These are phyloP conservation scores for Erysimum cheiri DNA, from an alignment of 441 rosid genomes.

Conservation along the genomic window DNA sequence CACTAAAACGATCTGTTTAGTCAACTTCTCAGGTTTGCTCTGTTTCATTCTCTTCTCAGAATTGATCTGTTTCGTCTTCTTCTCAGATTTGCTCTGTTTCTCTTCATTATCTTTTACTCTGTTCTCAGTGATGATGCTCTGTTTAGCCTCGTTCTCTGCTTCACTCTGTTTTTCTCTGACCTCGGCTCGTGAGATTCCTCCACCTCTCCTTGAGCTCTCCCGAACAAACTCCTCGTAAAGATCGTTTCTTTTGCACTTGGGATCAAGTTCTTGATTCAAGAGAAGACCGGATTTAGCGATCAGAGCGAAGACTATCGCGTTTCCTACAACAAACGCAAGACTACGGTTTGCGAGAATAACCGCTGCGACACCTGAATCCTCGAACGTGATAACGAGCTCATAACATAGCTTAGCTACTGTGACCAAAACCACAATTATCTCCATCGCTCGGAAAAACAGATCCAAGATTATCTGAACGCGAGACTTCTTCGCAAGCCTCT, in stretches of 20 bases:
- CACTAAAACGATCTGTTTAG: slow-evolving; percentile 17
- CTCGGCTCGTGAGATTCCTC: background rate
- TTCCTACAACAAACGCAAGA: slow-evolving; percentile 40
- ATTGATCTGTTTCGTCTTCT: slow-evolving; percentile 6
- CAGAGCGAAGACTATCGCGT: slow-evolving; percentile 39
- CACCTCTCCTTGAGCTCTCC: slow-evolving; percentile 34
- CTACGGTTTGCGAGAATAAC: slow-evolving; percentile 38
- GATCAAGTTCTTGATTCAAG: slow-evolving; percentile 13
- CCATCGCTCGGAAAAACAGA: slow-evolving; percentile 32
- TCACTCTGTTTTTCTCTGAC: slow-evolving; percentile 22
- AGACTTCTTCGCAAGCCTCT: slow-evolving; percentile 31
- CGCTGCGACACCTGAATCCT: slow-evolving; percentile 28
- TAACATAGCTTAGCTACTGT: slow-evolving; percentile 35
- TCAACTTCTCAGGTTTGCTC: slow-evolving; percentile 20
- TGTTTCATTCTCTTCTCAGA: background rate
- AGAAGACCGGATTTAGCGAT: slow-evolving; percentile 33
- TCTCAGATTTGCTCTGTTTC: slow-evolving; percentile 11
- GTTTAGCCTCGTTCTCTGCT: slow-evolving; percentile 3
- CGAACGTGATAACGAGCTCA: slow-evolving; percentile 27
- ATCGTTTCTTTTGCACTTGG: slow-evolving; percentile 25
- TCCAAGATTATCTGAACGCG: slow-evolving; percentile 28
- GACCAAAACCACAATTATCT: slow-evolving; percentile 31
- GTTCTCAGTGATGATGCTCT: slow-evolving; percentile 18
- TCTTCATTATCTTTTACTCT: slow-evolving; percentile 20
- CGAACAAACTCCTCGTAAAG: slow-evolving; percentile 38